phyloP scores from a whole-genome alignment of 2,329 filamentous ascomycete species.

The Fusarium hainanense region DNA sequence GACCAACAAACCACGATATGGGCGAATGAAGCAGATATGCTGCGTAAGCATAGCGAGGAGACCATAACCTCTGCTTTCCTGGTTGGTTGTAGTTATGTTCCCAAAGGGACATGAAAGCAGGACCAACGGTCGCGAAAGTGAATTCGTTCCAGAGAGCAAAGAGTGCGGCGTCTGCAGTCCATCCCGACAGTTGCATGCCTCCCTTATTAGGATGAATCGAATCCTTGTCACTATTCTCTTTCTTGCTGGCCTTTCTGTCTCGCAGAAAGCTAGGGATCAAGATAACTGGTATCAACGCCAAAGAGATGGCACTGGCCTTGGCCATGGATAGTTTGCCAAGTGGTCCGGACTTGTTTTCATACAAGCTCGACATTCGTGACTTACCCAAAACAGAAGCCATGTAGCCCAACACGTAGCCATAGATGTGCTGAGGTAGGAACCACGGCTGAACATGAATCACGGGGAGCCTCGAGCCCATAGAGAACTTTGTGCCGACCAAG shows the following conservation, averaged over 20 bases:
- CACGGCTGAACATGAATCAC: neutral
- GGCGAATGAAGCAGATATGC: constrained; percentile 5
- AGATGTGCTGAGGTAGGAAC: neutral
- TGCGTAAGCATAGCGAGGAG: constrained; percentile 2
- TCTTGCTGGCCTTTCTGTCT: neutral
- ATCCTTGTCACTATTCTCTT: neutral
- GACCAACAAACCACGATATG: constrained; percentile 2
- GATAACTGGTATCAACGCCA: neutral
- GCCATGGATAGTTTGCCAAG: constrained; percentile 6
- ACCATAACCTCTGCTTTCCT: neutral
- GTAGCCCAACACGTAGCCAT: neutral
- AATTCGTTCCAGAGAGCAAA: constrained; percentile 6
- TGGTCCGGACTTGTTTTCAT: neutral
- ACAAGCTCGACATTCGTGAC: neutral
- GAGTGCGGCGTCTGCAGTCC: constrained; percentile 2
- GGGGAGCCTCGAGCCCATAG: neutral
- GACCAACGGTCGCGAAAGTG: constrained; percentile 1
- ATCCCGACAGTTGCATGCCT: too few species aligned
- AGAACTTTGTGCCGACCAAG: neutral
- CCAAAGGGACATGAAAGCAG: constrained; percentile 6
- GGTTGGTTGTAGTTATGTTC: constrained; percentile 1
- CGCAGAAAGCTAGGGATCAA: neutral
- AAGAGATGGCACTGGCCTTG: neutral
- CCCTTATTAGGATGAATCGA: too few species aligned
- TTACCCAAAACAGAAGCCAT: constrained; percentile 6